Base-by-base conservation (phyloP, 106 monocot species). In the Acorus gramineus region DNA sequence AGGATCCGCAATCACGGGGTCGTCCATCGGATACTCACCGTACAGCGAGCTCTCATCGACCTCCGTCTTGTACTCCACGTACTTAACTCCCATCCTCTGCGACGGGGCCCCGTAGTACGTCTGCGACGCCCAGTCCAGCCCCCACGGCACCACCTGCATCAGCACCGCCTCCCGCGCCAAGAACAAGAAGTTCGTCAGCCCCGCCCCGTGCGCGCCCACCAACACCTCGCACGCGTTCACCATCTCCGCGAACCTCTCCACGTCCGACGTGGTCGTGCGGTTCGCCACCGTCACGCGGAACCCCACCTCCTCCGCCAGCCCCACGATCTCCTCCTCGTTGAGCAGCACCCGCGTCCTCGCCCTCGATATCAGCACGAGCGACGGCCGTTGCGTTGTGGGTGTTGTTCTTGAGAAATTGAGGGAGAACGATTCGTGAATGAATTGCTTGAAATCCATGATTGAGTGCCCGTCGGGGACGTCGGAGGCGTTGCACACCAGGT, bases 141-240 rank as follows among this genome's bases (percentile, higher is more conserved):
- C 85, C 73, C 70, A 85, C 3, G 93, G 93, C 55, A 83, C 79
- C 13, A 93, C 72, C 59, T 93, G 93, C 3, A 93, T 47, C n/a
- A 93, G 49, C 42, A 79, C 79, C 8, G 77, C 82, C 0, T 65
- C 70, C 3, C 51, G 49, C 47, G 63, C 67, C 13, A 93, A 59
- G 71, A 88, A 93, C 64, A 85, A 63, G 71, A 88, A 70, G 76
- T 85, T 93, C 4, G 82, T 78, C 56, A 93, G 55, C 43, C 93
- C 93, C 0, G 93, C 88, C 0, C 88, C 93, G 63, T 93, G 93
- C 11, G 85, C 85, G 5, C 93, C 93, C 73, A 82, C 78, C 60
- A 93, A 52, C 42, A 82, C 82, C 13, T 72, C 73, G 59, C 80
- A 80, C 3, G 69, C 55, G 68, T 85, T 83, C 56, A 93, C 85